phyloP scores from a whole-genome alignment of 2,329 filamentous ascomycete genomes.

The Fusarium mangiferae region DNA sequence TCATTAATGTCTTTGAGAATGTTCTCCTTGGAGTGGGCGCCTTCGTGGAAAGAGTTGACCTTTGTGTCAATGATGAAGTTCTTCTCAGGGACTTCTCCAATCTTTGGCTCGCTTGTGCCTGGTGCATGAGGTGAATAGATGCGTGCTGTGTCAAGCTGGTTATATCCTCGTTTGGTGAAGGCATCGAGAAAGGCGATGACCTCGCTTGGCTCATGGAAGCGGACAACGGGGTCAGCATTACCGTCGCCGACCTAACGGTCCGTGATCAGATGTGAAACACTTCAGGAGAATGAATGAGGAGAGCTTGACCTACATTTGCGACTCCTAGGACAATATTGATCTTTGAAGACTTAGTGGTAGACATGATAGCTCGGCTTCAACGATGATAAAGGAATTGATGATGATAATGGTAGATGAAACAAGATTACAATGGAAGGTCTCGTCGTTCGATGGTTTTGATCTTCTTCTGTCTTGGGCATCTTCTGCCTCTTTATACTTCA shows the following conservation, averaged over 20 bases:
- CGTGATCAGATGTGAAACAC: neutral
- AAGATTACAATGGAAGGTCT: rapidly evolving
- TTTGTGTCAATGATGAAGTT: neutral
- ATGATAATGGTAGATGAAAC: rapidly evolving
- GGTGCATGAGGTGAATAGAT: neutral
- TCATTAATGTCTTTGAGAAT: neutral
- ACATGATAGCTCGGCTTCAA: neutral
- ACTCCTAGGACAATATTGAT: neutral
- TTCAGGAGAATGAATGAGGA: rapidly evolving
- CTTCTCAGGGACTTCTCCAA: neutral
- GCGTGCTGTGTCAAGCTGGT: neutral
- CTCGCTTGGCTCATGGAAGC: neutral
- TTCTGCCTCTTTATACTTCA: neutral
- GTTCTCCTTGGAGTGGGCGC: neutral
- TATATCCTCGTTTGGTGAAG: neutral
- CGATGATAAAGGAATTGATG: rapidly evolving
- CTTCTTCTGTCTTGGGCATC: rapidly evolving
- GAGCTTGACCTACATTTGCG: neutral
- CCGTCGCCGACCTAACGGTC: neutral
- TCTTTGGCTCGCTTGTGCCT: neutral
- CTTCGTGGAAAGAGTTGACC: neutral
- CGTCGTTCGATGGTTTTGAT: neutral
- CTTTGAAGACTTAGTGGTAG: neutral
- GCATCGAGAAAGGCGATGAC: neutral
- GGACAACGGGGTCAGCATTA: neutral